Conservation (phyloP, 2,329 filamentous ascomycete genomes). For the Xylariaceae sp. region DNA sequence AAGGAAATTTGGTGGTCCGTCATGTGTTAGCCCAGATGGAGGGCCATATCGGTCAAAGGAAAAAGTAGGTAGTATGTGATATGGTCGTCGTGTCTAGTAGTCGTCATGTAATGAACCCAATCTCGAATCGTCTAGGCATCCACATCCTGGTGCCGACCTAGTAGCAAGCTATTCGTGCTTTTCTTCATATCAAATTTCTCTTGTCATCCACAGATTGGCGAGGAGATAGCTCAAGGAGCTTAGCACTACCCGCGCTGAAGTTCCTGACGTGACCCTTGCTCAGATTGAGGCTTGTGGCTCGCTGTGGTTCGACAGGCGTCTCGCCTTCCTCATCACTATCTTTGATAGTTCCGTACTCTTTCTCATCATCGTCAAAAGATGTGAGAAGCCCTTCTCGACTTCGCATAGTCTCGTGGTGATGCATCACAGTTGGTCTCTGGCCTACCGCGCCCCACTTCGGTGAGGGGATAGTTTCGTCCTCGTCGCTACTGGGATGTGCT, state of each 20-base stretch:
- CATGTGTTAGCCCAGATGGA: slow-evolving; percentile 5
- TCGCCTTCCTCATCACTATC: slow-evolving; percentile 23
- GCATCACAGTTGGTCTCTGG: slow-evolving; percentile 48
- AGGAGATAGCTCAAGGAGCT: slow-evolving; percentile 63
- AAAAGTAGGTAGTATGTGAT: slow-evolving; percentile 29
- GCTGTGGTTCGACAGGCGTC: slow-evolving; percentile 43
- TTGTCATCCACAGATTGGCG: slow-evolving; percentile 50
- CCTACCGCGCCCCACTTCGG: slow-evolving; percentile 52
- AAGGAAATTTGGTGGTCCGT: slow-evolving; percentile 24
- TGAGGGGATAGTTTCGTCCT: slow-evolving; percentile 47
- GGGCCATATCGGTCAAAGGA: slow-evolving; percentile 5
- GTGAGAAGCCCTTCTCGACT: slow-evolving; percentile 51
- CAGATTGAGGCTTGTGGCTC: slow-evolving; percentile 68
- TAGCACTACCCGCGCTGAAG: slow-evolving; percentile 75
- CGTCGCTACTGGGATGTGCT: slow-evolving; percentile 56
- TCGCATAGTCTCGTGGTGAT: slow-evolving; percentile 43
- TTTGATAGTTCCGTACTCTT: slow-evolving; percentile 31
- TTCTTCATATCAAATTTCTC: slow-evolving; percentile 32
- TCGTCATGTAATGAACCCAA: slow-evolving; percentile 9
- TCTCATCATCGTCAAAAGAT: slow-evolving; percentile 35
- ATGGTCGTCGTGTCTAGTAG: slow-evolving; percentile 20
- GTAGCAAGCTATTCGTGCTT: slow-evolving; percentile 20
- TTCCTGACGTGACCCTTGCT: slow-evolving; percentile 63
- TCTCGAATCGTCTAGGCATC: slow-evolving; percentile 9
- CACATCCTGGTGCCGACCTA: slow-evolving; percentile 3